Evolutionary conservation across 805 yeast genomes (phyloP), one percentile per base, ranked within the genome.

Genomic region (Monosporozyma servazzii): DNA sequence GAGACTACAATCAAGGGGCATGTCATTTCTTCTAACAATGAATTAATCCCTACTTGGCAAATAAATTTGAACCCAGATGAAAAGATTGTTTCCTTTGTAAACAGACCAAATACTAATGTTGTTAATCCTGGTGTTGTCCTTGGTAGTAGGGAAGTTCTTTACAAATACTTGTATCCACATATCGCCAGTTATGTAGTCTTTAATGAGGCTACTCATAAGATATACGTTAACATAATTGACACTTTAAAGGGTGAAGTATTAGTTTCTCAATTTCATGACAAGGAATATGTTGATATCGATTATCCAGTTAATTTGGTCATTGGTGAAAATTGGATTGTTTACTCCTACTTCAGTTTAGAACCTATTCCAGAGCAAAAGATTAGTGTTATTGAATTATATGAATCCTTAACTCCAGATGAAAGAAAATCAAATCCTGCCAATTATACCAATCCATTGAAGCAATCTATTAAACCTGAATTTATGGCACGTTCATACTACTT

Each of bases 281-380:
- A 67, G 3, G 75, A 72, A 5, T 72, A 71, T 25, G 61, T 73
- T 9, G 74, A 71, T 48, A 63, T 75, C 3, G 72, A 72, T 10
- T 66, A 66, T 9, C 68, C 72, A 9, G 63, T 88, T 29, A 69
- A 75, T 21, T 59, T 88, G 27, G 72, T 81, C 0, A 77, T 81
- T 65, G 93, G 88, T 47, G 98, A 91, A 63, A 81, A 90, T 67
- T 91, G 93, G 86, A 71, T 88, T 17, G 74, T 87, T 10, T 84
- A 86, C 61, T 72, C 90, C 0, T 83, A 80, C 58, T 78, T 75
- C 61, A 75, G 82, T 51, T 60, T 62, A 1, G 63, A 64, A 2
- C 82, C 83, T 10, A 64, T 72, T 20, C 75, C 79, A 3, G 77
- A 77, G 31, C 76, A 78, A 48, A 77, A 82, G 58, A 61, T 93